These are phyloP conservation scores for Populus tomentosa DNA, from an alignment of 441 rosid species.

Conservation along the genomic window DNA sequence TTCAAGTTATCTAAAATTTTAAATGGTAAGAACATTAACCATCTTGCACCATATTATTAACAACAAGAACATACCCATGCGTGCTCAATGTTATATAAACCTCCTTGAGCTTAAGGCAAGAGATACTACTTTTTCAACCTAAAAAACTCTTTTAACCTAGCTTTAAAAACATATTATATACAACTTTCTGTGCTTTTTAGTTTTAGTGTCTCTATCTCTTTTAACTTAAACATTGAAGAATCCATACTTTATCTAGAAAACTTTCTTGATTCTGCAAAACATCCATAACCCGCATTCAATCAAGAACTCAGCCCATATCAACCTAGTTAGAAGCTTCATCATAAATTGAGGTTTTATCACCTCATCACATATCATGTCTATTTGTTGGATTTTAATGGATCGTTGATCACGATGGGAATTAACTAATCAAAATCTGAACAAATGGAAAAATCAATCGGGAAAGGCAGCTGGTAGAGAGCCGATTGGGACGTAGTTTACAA, in stretches of 20 bases:
- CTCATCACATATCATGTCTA: neutral
- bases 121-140: too few species aligned
- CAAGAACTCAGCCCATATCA: neutral
- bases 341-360: neutral
- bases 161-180: neutral
- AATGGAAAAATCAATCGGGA: neutral
- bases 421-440: neutral
- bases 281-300: neutral
- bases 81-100: neutral
- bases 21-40: neutral
- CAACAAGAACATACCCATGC: neutral
- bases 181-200: too few species aligned
- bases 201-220: neutral
- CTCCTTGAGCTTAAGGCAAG: neutral
- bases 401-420: neutral
- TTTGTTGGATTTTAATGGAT: neutral
- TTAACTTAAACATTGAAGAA: neutral
- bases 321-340: neutral
- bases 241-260: neutral
- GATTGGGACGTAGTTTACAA: too few species aligned
- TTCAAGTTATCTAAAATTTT: too few species aligned
- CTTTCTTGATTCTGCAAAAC: neutral
- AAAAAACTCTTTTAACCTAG: neutral
- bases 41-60: too few species aligned
- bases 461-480: neutral